Percentiles rank a stretch among this genome's conserved stretches.
Conservation (phyloP, 139 green algal species). For the Volvox africanus region DNA sequence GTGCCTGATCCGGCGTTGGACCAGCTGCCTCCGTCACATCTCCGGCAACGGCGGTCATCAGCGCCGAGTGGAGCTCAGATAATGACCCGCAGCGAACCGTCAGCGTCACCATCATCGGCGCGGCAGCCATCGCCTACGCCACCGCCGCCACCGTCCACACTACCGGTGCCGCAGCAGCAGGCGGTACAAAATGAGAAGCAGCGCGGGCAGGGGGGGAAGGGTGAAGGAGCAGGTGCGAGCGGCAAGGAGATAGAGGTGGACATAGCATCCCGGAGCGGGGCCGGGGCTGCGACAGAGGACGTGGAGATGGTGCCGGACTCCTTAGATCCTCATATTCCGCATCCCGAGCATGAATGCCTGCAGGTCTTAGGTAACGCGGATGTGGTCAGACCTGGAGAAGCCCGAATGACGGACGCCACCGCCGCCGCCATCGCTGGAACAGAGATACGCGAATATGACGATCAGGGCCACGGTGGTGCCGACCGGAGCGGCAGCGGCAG, state of each 20-base stretch:
- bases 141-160: no score
- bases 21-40: no score
- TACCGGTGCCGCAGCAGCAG: neutral
- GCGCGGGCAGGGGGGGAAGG: no score
- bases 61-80: neutral
- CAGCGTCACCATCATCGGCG: no score
- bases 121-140: neutral
- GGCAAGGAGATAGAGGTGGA: neutral
- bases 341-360: neutral
- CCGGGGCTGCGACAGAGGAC: neutral
- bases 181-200: neutral
- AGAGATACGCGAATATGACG: neutral
- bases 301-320: conserved; percentile 21
- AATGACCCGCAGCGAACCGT: neutral
- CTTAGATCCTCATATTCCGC: neutral
- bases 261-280: neutral
- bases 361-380: neutral
- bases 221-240: neutral
- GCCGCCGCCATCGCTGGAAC: neutral
- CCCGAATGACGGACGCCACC: neutral
- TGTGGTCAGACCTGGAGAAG: no score
- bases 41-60: neutral
- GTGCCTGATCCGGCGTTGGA: no score
- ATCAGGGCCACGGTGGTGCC: neutral
- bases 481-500: neutral